These are phyloP conservation scores for Caryopteris hybrid DNA, from an alignment of 305 asterid genomes.

Conservation along the genomic window DNA sequence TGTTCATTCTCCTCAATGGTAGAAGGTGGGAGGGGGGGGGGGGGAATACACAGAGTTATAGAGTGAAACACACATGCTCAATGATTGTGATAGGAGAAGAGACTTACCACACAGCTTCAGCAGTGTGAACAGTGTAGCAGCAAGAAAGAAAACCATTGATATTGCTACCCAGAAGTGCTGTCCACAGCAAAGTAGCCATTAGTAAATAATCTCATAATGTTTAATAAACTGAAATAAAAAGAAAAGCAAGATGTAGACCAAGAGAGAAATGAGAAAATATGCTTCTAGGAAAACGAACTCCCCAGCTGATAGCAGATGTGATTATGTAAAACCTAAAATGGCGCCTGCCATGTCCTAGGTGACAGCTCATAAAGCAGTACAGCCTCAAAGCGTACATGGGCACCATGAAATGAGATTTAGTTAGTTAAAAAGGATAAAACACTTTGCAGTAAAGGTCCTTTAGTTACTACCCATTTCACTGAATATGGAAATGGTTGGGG, in stretches of 20 bases:
- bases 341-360: not conserved
- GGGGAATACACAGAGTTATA: not conserved
- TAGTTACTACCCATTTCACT: not conserved
- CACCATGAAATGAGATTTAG: not conserved
- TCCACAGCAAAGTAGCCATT: slow-evolving; percentile 25
- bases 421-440: not conserved
- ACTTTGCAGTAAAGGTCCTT: not conserved
- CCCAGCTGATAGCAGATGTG: not conserved
- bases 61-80: not conserved
- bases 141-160: slow-evolving; percentile 95
- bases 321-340: not conserved
- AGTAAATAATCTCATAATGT: slow-evolving; percentile 11
- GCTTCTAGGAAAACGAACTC: slow-evolving; percentile 8
- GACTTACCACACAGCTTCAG: slow-evolving; percentile 82
- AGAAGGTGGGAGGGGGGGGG: not conserved
- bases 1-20: not conserved
- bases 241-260: not conserved
- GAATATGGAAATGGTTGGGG: not conserved
- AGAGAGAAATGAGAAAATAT: not conserved
- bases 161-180: slow-evolving; percentile 99
- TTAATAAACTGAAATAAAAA: slow-evolving; percentile 16
- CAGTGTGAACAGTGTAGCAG: slow-evolving; percentile 93
- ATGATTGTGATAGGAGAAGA: slow-evolving; percentile 14
- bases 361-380: not conserved
- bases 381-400: not conserved